Evolutionary conservation across 2,329 filamentous ascomycete genomes (phyloP), one percentile per base, ranked within the genome.

Genomic region (Aureobasidium melanogenum): DNA sequence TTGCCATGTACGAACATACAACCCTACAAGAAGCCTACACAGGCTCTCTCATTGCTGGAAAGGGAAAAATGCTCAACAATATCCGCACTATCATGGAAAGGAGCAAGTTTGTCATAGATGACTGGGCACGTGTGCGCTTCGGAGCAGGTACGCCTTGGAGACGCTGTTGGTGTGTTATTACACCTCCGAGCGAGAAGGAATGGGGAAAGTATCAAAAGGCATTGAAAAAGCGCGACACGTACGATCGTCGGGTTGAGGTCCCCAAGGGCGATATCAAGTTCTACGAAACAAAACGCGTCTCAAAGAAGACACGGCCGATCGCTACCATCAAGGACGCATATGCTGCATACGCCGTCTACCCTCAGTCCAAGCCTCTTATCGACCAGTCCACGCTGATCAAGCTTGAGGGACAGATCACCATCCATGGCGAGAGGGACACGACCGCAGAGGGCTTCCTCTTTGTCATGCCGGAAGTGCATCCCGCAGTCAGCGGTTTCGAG

Each of bases 11-110:
- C 73, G 94, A 99, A 76, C 89, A 97, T 70, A 86, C 91, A 1
- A 91, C 90, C 0, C 79, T 99, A 36, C 93, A 97, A 71, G 94
- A 99, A 76, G 91, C 94, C 0, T 99, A 99, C 72, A 99, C 94
- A 0, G 94, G 94, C 7, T 93, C 93, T 22, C 79, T 99, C 47
- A 94, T 99, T 70, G 94, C 94, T 12, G 94, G 92, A 60, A 97
- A 97, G 76, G 94, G 92, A 62, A 95, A 91, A 73, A 76, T 77
- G 1, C 75, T 99, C 59, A 97, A 97, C 77, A 94, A 91, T 71
- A 97, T 97, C 71, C 88, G 88, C 67, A 76, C 86, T 28, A 93
- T 99, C 66, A 88, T 97, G 82, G 90, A 95, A 67, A 85, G 89
- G 51, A 83, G 88, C 22, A 86, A 82, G 61, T 83, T 89, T 67